Conservation (phyloP, 176 grass and related monocot species). For the Lolium rigidum region DNA sequence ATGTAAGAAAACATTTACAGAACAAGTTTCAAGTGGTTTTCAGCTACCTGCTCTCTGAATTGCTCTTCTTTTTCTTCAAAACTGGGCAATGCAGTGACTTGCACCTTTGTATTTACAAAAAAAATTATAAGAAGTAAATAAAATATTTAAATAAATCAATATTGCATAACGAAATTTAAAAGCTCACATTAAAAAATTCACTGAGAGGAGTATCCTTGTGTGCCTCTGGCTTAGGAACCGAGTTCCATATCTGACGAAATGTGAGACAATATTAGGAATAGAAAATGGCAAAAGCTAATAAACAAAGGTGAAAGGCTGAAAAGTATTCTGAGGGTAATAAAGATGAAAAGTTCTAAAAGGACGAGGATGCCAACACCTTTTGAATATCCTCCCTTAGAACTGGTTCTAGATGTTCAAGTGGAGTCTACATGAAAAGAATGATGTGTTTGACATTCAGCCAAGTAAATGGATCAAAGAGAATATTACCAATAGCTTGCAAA, state of each 20-base stretch:
- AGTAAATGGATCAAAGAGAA: slow-evolving; percentile 24
- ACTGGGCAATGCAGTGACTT: slow-evolving; percentile 91
- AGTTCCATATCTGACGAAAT: slow-evolving; percentile 91
- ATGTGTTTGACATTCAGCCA: slow-evolving; percentile 29
- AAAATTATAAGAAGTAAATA: slow-evolving; percentile 32
- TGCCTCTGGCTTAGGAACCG: slow-evolving; percentile 84
- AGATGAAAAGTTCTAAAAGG: slow-evolving; percentile 4
- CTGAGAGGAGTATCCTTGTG: slow-evolving; percentile 91
- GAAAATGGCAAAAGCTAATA: slow-evolving; percentile 30
- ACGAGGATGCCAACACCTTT: slow-evolving; percentile 63
- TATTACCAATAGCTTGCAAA: slow-evolving; percentile 25
- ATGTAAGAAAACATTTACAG: not conserved
- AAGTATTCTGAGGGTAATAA: not conserved
- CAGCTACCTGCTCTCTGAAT: slow-evolving; percentile 82
- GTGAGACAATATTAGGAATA: slow-evolving; percentile 44
- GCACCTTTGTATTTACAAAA: slow-evolving; percentile 64
- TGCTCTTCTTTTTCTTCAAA: slow-evolving; percentile 99
- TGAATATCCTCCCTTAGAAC: slow-evolving; percentile 97
- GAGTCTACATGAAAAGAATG: slow-evolving; percentile 72
- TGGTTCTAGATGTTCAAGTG: slow-evolving; percentile 89
- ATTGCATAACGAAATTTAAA: slow-evolving; percentile 5
- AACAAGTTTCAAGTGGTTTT: slow-evolving; percentile 35
- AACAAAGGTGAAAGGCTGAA: slow-evolving; percentile 16
- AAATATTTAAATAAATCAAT: slow-evolving; percentile 24
- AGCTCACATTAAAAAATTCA: slow-evolving; percentile 91